These are phyloP conservation scores for Canavalia gladiata DNA, from an alignment of 306 rosid genomes.

Conservation along the genomic window DNA sequence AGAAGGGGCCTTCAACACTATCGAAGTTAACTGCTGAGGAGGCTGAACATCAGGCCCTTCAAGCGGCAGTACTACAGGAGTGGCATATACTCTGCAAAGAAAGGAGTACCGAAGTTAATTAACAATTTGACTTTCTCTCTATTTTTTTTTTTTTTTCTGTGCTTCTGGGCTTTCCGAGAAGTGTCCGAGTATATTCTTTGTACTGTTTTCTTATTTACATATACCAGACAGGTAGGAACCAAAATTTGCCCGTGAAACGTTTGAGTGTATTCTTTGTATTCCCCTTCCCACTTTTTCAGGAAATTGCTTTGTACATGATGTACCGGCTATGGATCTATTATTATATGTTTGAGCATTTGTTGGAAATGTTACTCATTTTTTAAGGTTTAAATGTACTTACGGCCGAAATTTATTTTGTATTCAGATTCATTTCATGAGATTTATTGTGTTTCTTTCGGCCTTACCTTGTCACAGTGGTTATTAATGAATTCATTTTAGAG, in stretches of 20 bases:
- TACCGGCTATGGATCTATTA: constrained; percentile 19
- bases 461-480: not conserved
- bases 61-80: constrained; percentile 95
- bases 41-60: constrained; percentile 98
- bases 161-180: constrained; percentile 10
- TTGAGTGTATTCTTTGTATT: constrained; percentile 43
- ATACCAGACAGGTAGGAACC: constrained; percentile 48
- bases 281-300: constrained; percentile 28
- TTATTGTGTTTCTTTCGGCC: not conserved
- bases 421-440: not conserved
- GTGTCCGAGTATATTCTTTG: constrained; percentile 51
- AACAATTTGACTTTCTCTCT: constrained; percentile 10
- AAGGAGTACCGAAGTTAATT: constrained; percentile 74
- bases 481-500: not conserved
- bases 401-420: not conserved
- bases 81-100: constrained; percentile 95
- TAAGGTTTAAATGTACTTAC: not conserved
- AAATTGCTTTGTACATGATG: constrained; percentile 49
- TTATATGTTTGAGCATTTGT: constrained; percentile 42
- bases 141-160: not conserved
- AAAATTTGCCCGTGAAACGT: constrained; percentile 18
- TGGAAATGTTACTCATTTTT: not conserved
- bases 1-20: constrained; percentile 89
- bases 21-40: constrained; percentile 94
- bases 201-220: constrained; percentile 33